Evolutionary conservation across 257 asterid species (phyloP).

Genomic region (Penstemon eatonii): DNA sequence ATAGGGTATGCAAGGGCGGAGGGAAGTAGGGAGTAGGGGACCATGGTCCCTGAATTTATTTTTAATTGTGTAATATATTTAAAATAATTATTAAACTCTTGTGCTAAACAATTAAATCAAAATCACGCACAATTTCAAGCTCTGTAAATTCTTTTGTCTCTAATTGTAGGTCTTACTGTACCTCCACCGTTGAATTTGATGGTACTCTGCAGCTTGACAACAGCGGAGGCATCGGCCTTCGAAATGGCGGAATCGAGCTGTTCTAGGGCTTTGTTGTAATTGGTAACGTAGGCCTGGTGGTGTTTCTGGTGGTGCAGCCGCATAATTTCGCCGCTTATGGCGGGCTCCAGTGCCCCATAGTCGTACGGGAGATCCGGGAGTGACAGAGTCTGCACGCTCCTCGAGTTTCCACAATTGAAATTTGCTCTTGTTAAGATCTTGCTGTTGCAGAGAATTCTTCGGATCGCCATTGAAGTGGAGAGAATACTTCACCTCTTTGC

Average conservation of each 20-base stretch:
- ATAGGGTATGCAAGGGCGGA: too few species aligned
- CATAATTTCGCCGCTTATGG: conserved; percentile 54
- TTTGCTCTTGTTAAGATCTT: background rate
- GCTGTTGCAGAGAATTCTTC: background rate
- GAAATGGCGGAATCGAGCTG: conserved; percentile 48
- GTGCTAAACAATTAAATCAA: too few species aligned
- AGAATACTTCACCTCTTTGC: background rate
- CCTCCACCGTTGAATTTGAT: conserved; percentile 65
- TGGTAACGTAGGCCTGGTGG: conserved; percentile 53
- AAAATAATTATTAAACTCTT: too few species aligned
- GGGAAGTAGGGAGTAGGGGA: too few species aligned
- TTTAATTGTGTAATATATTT: too few species aligned
- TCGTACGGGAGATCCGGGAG: conserved; percentile 56
- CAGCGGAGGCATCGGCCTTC: conserved; percentile 40
- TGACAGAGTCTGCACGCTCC: conserved; percentile 41
- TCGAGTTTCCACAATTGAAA: background rate
- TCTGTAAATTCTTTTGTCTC: too few species aligned
- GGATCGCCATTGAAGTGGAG: background rate
- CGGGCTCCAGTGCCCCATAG: conserved; percentile 52
- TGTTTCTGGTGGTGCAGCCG: conserved; percentile 58
- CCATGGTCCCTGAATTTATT: too few species aligned
- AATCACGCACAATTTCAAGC: too few species aligned
- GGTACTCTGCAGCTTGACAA: conserved; percentile 51
- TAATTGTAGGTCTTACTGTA: background rate
- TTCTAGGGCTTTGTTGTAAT: conserved; percentile 53